Percentiles rank a stretch among this genome's conserved stretches.
Evolutionary conservation across 1,139 yeast species (phyloP).

Genomic region (Blastobotrys arbuscula): DNA sequence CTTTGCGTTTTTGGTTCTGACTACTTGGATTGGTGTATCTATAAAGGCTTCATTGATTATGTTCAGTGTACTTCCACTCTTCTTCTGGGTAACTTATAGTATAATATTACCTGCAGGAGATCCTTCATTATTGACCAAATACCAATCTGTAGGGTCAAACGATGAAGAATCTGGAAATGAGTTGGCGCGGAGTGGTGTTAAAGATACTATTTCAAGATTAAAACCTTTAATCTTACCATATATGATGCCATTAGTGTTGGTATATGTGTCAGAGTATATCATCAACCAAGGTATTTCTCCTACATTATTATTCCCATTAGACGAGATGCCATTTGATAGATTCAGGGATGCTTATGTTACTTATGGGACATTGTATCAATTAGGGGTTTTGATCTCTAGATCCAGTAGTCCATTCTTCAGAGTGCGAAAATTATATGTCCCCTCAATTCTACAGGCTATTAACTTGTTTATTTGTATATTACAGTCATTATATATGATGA

Average conservation of each 20-base stretch:
- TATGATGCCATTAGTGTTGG: conserved; percentile 77
- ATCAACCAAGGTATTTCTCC: conserved; percentile 93
- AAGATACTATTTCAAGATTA: conserved; percentile 39
- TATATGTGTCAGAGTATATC: conserved; percentile 78
- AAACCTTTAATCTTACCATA: conserved; percentile 55
- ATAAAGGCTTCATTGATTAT: conserved; percentile 43
- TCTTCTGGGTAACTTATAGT: conserved; percentile 21
- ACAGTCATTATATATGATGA: conserved; percentile 57
- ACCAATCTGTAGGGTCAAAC: not conserved
- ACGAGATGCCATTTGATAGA: conserved; percentile 59
- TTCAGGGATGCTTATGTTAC: conserved; percentile 88
- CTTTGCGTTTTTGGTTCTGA: conserved; percentile 47
- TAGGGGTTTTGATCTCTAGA: conserved; percentile 88
- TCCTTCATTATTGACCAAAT: conserved; percentile 9
- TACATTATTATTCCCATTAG: conserved; percentile 70
- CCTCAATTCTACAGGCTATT: conserved; percentile 61
- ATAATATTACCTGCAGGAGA: conserved; percentile 19
- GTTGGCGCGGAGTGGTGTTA: not conserved
- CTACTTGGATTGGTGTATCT: conserved; percentile 48
- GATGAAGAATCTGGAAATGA: not conserved
- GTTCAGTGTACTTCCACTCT: conserved; percentile 37
- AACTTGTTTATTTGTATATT: conserved; percentile 54
- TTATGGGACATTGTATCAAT: conserved; percentile 86
- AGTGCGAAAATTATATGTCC: conserved; percentile 50
- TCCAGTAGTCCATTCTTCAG: conserved; percentile 69